Evolutionary conservation across 2,329 filamentous ascomycete genomes (phyloP), one percentile per base, ranked within the genome.

Genomic region (Phyllosticta citribraziliensis): DNA sequence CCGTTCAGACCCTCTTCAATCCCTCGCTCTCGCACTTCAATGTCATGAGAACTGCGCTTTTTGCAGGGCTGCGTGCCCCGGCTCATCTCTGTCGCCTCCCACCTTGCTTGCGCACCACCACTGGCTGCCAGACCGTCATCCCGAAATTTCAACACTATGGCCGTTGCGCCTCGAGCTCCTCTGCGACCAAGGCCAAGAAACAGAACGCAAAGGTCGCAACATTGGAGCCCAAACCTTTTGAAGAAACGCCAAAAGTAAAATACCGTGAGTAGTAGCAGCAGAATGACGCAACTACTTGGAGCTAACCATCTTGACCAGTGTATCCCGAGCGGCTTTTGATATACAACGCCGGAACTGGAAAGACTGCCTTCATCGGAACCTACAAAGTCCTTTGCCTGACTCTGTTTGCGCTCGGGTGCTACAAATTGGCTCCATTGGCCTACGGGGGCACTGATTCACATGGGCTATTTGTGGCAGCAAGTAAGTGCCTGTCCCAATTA

Each of bases 331-430:
- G 60, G 14, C 64, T 75, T 6, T 60, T 71, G 53, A 73, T 75
- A 25, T 75, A 75, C 59, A 67, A 74, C 65, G 71, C 73, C 8
- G 73, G 73, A 33, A 69, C 72, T 22, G 67, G 69, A 11, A 71
- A 72, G 47, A 71, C 70, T 8, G 66, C 70, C 3, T 74, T 67
- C 65, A 68, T 75, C 17, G 66, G 67, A 19, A 72, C 73, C 58
- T 72, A 70, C 69, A 75, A 75, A 64, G 68, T 69, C 25, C 68
- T 69, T 52, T 70, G 70, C 3, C 40, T 75, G 30, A 64, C 73
- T 25, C 68, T 74, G 30, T 74, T 73, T 27, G 70, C 70, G 20
- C 68, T 69, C 4, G 67, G 68, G 2, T 65, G 67, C 4, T 65
- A 71, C 4, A 70, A 71, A 30, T 63, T 72, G 27, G 70, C 70